Conservation (phyloP, 1,284 basidiomycete species). For the Boletus smithii region DNA sequence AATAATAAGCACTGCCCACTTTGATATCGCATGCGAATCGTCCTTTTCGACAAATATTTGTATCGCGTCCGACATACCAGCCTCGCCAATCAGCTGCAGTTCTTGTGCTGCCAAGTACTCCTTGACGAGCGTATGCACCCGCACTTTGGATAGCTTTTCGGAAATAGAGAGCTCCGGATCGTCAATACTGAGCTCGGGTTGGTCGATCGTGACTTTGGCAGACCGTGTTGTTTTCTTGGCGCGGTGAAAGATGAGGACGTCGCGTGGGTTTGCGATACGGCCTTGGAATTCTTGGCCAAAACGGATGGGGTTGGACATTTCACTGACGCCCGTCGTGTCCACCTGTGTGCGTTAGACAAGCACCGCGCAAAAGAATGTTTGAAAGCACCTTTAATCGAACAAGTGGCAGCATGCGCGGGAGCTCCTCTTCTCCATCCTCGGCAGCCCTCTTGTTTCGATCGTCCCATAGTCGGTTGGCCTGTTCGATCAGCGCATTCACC, state of each 20-base stretch:
- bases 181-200: constrained; percentile 73
- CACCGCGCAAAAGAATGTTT: background rate
- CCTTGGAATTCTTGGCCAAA: constrained; percentile 96
- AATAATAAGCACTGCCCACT: constrained; percentile 46
- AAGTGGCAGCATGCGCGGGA: constrained; percentile 80
- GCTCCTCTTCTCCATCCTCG: constrained; percentile 65
- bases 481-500: constrained; percentile 78
- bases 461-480: constrained; percentile 77
- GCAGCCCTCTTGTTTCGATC: constrained; percentile 66
- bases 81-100: constrained; percentile 81
- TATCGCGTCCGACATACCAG: constrained; percentile 87
- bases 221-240: constrained; percentile 55
- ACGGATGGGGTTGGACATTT: constrained; percentile 92
- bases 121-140: constrained; percentile 77
- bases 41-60: constrained; percentile 95
- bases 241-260: constrained; percentile 87
- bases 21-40: constrained; percentile 85
- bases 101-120: constrained; percentile 90
- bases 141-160: constrained; percentile 68
- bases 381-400: constrained; percentile 74
- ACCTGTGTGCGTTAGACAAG: constrained; percentile 47
- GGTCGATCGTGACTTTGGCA: constrained; percentile 58
- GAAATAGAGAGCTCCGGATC: constrained; percentile 60
- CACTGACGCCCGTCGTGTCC: constrained; percentile 84
- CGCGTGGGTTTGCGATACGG: constrained; percentile 90